Base-by-base conservation (phyloP, 805 yeast species). In the Wickerhamiella parazyma region DNA sequence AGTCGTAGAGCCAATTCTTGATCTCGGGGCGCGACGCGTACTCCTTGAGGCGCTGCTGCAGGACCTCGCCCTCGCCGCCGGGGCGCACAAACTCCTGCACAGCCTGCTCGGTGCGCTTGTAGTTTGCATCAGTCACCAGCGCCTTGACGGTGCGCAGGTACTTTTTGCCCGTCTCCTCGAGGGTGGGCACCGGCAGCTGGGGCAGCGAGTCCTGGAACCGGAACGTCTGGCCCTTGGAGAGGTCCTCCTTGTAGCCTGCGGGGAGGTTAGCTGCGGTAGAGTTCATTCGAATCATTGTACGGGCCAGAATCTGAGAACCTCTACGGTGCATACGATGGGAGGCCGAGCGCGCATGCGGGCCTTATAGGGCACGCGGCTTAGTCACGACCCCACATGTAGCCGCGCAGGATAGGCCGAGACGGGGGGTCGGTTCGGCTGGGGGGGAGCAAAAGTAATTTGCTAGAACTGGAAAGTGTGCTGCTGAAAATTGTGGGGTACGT, bases 1-100 rank as follows among this genome's bases (percentile, higher is more conserved):
- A 85, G 48, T 75, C 79, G 38, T 81, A 73, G 55, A 89, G 70
- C 98, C 98, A 89, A 62, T 89, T 89, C 58, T 85, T 78, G 45
- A 64, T 67, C 43, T 56, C 64, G 49, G 75, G 73, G 42, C 63
- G 70, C 24, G 63, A 53, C 22, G 89, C 78, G 51, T 75, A 74
- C 20, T 69, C 65, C 29, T 61, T 56, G 42, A 89, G 70, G 48
- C 87, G 71, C 45, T 67, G 51, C 59, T 89, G 97, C 49, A 89
- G 71, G 25, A 59, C 64, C 43, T 75, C 76, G 14, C 91, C 85
- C 36, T 67, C 66, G 6, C 84, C 85, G 29, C 76, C 74, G 21
- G 76, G 64, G 22, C 62, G 59, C 29, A 73, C 63, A 53, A 89
- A 86, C 46, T 79, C 82, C 41, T 75, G 68, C 41, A 86, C 80